Evolutionary conservation across 768 basidiomycete species (phyloP).

Genomic region (Termitomyces sp.): DNA sequence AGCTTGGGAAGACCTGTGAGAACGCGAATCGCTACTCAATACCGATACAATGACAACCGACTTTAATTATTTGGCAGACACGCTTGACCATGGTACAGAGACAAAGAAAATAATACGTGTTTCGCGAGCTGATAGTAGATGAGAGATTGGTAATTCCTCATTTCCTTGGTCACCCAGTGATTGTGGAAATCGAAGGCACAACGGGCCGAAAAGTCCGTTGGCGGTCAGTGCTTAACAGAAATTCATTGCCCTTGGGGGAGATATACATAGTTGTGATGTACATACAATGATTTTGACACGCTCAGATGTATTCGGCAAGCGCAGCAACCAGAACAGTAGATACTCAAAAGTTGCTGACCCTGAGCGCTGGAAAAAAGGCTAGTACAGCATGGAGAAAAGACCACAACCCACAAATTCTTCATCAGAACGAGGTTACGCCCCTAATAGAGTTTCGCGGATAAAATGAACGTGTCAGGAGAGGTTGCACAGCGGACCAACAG

Average conservation of each 20-base stretch:
- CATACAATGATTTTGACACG: conserved; percentile 2
- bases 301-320: neutral
- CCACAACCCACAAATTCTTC: neutral
- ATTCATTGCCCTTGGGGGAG: neutral
- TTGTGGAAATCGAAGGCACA: neutral
- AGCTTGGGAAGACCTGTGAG: conserved; percentile 33
- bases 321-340: neutral
- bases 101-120: neutral
- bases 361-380: neutral
- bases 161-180: neutral
- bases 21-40: neutral
- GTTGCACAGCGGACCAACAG: neutral
- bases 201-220: conserved; percentile 10
- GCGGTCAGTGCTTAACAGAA: neutral
- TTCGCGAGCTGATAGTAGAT: neutral
- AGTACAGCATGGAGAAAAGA: neutral
- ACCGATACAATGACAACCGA: conserved; percentile 21
- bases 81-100: conserved; percentile 36
- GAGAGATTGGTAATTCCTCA: neutral
- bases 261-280: neutral
- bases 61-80: conserved; percentile 71
- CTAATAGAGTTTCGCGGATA: conserved; percentile 1
- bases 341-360: neutral
- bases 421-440: neutral
- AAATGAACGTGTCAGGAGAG: neutral